Evolutionary conservation across 2,329 filamentous ascomycete genomes (phyloP), one percentile per base, ranked within the genome.

Genomic region (Claviceps pazoutovae): DNA sequence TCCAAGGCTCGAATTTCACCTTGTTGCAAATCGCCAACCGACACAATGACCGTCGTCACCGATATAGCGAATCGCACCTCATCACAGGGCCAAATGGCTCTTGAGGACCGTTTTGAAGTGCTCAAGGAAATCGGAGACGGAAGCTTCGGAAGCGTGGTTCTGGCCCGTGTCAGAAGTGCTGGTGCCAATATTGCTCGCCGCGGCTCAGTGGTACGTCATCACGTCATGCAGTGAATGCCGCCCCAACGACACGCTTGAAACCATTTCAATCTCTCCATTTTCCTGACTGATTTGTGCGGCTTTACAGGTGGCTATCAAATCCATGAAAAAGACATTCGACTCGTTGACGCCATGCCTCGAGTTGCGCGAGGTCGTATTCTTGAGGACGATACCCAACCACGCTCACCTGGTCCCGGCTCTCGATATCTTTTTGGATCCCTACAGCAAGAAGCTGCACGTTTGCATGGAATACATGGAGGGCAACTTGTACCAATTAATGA

Each of bases 391-490:
- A 16, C 93, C 93, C 2, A 74, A 79, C 45, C 93, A 98, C 64
- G 81, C 83, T 60, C 93, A 98, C 67, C 79, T 98, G 37, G 93
- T 98, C n/a, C 93, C 93, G 38, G 91, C 93, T 5, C 79, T 97
- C 58, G 93, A 98, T 70, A 98, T 98, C 63, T 98, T 98, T 70
- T 81, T 98, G 62, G 93, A 98, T 64, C 93, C 93, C 0, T 86
- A 88, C 66, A 95, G 80, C 71, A 94, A 90, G 72, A 95, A 96
- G 71, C 82, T 98, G 45, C 93, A 98, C 69, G 98, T 98, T 59
- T 84, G 81, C 64, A 98, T 98, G 93, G 93, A 98, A 72, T 96
- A 95, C 70, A 98, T 98, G 93, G 93, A 98, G 66, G 93, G 93
- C 49, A 98, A 98, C 68, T 77, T 98, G 1, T 98, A 98, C 68